Conservation (phyloP, 306 rosid genomes). For the Lupinus albus region DNA sequence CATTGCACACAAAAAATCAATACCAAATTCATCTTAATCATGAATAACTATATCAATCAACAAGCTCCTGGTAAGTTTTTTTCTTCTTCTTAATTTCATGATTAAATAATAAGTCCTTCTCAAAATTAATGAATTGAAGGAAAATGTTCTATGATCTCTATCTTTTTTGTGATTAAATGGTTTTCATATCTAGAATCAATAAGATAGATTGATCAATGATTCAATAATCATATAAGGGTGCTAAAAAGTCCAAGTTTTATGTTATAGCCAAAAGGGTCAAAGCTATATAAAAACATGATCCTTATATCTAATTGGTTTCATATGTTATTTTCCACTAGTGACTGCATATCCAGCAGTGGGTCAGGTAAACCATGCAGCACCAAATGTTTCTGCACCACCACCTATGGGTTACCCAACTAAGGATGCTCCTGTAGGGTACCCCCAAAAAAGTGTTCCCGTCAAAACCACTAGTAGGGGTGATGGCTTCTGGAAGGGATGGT, state of each 20-base stretch:
- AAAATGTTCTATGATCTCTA: background rate
- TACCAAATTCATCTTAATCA: slow-evolving; percentile 26
- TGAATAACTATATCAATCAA: slow-evolving; percentile 39
- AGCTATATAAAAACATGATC: background rate
- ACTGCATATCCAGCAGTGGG: slow-evolving; percentile 46
- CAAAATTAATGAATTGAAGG: background rate
- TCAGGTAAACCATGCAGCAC: background rate
- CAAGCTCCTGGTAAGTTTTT: slow-evolving; percentile 39
- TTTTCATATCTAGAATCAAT: background rate
- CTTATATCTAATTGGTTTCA: background rate
- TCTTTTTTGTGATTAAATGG: background rate
- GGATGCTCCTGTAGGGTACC: slow-evolving; percentile 30
- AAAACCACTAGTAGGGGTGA: slow-evolving; percentile 54
- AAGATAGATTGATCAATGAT: background rate
- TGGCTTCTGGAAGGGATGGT: slow-evolving; percentile 71
- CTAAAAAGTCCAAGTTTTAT: background rate
- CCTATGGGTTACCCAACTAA: slow-evolving; percentile 51
- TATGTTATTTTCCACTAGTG: slow-evolving; percentile 24
- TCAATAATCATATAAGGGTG: background rate
- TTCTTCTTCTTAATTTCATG: background rate
- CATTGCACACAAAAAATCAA: background rate
- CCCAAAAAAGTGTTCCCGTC: slow-evolving; percentile 40
- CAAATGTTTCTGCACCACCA: slow-evolving; percentile 38
- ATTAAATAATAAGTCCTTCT: background rate
- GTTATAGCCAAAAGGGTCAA: background rate